phyloP scores from a whole-genome alignment of 768 basidiomycete genomes.

The Exsudoporus frostii region DNA sequence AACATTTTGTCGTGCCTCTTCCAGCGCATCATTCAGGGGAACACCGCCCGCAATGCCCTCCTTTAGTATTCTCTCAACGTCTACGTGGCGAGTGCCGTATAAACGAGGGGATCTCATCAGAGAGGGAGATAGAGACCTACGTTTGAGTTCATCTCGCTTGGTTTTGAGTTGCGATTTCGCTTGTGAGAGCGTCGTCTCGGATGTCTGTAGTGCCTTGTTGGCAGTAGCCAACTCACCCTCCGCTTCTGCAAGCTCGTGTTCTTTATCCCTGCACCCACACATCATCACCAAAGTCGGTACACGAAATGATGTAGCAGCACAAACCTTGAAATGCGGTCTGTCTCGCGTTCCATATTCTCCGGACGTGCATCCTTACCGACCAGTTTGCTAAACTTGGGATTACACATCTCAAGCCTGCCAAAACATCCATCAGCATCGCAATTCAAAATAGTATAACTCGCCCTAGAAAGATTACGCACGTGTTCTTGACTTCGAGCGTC shows the following conservation, averaged over 20 bases:
- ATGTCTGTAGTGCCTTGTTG: conserved; percentile 57
- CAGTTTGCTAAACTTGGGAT: conserved; percentile 60
- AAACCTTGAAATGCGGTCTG: conserved; percentile 58
- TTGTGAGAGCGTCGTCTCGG: conserved; percentile 60
- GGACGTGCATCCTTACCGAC: conserved; percentile 56
- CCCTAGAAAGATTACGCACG: conserved; percentile 43
- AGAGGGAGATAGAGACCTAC: conserved; percentile 35
- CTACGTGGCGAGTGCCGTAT: conserved; percentile 1
- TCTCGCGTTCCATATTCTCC: conserved; percentile 72
- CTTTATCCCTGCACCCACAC: conserved; percentile 55
- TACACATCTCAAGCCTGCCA: conserved; percentile 59
- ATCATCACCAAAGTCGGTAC: neutral
- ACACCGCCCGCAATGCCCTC: conserved; percentile 37
- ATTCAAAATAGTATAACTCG: neutral
- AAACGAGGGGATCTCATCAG: neutral
- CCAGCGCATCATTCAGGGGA: conserved; percentile 47
- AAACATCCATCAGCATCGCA: conserved; percentile 4
- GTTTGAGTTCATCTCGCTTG: conserved; percentile 60
- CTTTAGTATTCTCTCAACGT: conserved; percentile 45
- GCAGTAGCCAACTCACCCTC: conserved; percentile 36
- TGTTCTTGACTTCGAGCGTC: conserved; percentile 60
- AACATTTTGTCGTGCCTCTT: conserved; percentile 29
- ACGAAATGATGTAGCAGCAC: conserved; percentile 20
- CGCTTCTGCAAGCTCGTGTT: conserved; percentile 48
- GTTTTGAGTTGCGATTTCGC: conserved; percentile 57